Percentiles rank a stretch among this genome's conserved stretches.
Evolutionary conservation across 176 grass and related monocot species (phyloP).

Genomic region (Raddia distichophylla): DNA sequence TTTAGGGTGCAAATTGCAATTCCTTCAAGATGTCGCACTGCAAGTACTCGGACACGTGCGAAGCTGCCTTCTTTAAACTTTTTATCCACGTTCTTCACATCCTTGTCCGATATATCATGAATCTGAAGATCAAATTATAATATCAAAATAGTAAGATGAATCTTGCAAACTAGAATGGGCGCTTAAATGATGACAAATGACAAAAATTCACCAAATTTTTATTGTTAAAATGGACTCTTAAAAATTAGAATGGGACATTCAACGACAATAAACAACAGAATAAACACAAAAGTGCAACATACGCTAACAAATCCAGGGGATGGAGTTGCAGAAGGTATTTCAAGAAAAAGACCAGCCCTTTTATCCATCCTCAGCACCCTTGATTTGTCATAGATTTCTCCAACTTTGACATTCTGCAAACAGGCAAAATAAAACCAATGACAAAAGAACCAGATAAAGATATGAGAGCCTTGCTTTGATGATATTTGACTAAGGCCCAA

Average conservation of each 20-base stretch:
- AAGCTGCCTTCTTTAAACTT: slow-evolving; percentile 81
- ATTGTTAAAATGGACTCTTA: background rate
- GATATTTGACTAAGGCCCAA: background rate
- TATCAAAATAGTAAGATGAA: slow-evolving; percentile 35
- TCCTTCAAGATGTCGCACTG: slow-evolving; percentile 89
- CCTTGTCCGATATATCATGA: slow-evolving; percentile 77
- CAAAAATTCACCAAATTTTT: slow-evolving; percentile 13
- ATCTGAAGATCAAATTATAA: slow-evolving; percentile 55
- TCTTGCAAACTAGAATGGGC: slow-evolving; percentile 20
- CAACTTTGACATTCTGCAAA: slow-evolving; percentile 75
- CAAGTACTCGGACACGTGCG: slow-evolving; percentile 80
- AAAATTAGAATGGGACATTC: background rate
- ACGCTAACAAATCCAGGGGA: slow-evolving; percentile 86
- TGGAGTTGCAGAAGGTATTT: slow-evolving; percentile 76
- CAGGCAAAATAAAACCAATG: background rate
- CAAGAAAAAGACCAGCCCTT: slow-evolving; percentile 81
- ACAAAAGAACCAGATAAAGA: slow-evolving; percentile 20
- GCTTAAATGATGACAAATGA: slow-evolving; percentile 6
- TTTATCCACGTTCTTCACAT: slow-evolving; percentile 77
- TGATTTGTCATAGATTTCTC: slow-evolving; percentile 87
- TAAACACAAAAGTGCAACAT: slow-evolving; percentile 45
- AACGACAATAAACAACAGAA: slow-evolving; percentile 2
- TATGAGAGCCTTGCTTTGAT: background rate
- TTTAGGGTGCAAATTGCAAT: slow-evolving; percentile 75
- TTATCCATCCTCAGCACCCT: slow-evolving; percentile 82